Conservation (phyloP, 2,329 filamentous ascomycete species). For the Colletotrichum limetticola region DNA sequence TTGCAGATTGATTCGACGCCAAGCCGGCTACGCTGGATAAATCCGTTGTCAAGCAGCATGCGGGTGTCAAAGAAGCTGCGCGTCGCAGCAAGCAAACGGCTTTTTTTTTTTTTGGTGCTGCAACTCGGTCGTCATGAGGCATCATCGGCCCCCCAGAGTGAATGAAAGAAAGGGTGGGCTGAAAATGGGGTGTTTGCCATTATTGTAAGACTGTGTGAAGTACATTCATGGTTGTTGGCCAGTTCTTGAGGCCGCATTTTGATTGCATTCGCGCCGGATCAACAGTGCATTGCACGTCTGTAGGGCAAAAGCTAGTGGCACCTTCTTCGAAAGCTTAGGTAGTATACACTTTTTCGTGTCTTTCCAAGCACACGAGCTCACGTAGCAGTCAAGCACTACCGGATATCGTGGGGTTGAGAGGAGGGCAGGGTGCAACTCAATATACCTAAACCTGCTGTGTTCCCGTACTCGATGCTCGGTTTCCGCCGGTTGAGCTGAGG, state of each 20-base stretch:
- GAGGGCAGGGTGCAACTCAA: neutral
- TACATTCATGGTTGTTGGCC: neutral
- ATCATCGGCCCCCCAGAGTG: neutral
- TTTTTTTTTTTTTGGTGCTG: neutral
- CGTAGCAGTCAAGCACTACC: neutral
- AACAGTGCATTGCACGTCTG: conserved; percentile 2
- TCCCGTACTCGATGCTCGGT: neutral
- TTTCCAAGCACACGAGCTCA: neutral
- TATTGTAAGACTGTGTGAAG: conserved; percentile 10
- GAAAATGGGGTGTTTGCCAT: neutral
- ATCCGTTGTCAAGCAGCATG: neutral
- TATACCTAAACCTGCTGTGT: neutral
- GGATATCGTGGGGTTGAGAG: neutral
- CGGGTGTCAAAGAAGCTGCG: neutral
- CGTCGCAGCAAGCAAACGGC: neutral
- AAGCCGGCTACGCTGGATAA: conserved; percentile 2
- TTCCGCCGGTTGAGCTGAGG: conserved; percentile 11
- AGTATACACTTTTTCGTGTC: neutral
- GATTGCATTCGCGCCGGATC: conserved; percentile 20
- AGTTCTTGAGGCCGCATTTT: neutral
- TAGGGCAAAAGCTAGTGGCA: neutral
- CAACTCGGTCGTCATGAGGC: neutral
- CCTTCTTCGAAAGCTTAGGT: neutral
- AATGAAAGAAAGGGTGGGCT: neutral
- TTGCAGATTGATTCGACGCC: neutral